These are phyloP conservation scores for Pugionium dolabratum DNA, from an alignment of 345 rosid species.

Conservation along the genomic window DNA sequence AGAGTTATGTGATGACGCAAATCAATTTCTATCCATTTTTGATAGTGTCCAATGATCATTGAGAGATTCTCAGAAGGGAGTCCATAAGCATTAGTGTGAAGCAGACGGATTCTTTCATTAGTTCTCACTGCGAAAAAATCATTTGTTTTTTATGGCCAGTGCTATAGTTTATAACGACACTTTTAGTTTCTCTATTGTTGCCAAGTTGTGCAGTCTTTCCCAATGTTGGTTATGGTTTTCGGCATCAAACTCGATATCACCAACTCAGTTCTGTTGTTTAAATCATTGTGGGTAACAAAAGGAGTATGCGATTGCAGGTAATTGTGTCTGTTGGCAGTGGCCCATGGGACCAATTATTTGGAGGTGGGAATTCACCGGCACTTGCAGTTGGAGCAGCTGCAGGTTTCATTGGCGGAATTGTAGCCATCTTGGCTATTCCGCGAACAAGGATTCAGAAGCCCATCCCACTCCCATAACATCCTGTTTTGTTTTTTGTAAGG, in stretches of 20 bases:
- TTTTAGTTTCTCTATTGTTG: neutral
- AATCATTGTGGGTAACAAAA: neutral
- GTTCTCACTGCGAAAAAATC: neutral
- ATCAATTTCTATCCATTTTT: conserved; percentile 9
- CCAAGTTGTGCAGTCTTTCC: neutral
- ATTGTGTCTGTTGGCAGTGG: conserved; percentile 81
- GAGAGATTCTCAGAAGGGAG: conserved; percentile 9
- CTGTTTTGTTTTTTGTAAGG: conserved; percentile 31
- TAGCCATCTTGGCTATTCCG: conserved; percentile 84
- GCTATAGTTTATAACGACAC: neutral
- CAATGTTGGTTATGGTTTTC: neutral
- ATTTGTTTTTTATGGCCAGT: conserved; percentile 9
- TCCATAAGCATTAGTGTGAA: conserved; percentile 18
- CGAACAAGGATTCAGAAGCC: conserved; percentile 68
- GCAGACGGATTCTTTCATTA: neutral
- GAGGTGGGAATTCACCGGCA: conserved; percentile 83
- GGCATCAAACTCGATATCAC: conserved; percentile 9
- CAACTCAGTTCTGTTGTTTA: neutral
- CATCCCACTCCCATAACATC: conserved; percentile 55
- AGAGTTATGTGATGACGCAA: neutral
- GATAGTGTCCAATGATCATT: neutral
- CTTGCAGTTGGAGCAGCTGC: conserved; percentile 73
- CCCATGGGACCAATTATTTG: conserved; percentile 79
- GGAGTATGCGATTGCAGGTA: conserved; percentile 43
- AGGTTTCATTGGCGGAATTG: conserved; percentile 61